Conservation (phyloP, 2,329 filamentous ascomycete genomes). For the Fusarium sp. region DNA sequence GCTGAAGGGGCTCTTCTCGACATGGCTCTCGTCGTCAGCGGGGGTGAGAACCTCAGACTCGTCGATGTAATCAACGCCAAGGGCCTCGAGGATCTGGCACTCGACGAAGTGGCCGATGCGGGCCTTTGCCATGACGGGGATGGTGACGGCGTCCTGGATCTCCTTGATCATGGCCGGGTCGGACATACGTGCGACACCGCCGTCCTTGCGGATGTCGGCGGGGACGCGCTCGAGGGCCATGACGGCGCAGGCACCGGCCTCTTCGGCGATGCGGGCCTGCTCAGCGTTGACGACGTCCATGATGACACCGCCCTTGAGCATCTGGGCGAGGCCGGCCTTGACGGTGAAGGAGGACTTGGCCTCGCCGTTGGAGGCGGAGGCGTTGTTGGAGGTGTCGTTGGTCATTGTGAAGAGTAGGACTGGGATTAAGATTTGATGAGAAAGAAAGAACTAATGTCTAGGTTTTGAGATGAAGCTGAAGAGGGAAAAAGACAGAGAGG, state of each 20-base stretch:
- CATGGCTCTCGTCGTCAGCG: conserved; percentile 90
- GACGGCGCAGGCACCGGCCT: conserved; percentile 94
- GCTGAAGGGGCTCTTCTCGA: conserved; percentile 86
- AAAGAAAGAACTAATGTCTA: background rate
- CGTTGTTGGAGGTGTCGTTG: conserved; percentile 50
- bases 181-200: conserved; percentile 96
- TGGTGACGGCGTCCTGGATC: conserved; percentile 94
- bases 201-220: conserved; percentile 91
- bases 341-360: conserved; percentile 77
- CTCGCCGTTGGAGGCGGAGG: conserved; percentile 50
- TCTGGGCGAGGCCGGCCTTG: conserved; percentile 95
- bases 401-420: conserved; percentile 44
- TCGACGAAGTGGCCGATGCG: conserved; percentile 98
- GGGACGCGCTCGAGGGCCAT: conserved; percentile 99
- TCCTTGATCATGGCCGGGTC: conserved; percentile 94
- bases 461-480: background rate
- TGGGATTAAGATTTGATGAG: background rate
- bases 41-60: conserved; percentile 98
- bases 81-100: conserved; percentile 96
- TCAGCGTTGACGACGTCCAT: conserved; percentile 98
- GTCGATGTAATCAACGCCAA: conserved; percentile 98
- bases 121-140: conserved; percentile 99
- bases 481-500: background rate
- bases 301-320: conserved; percentile 99
- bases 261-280: conserved; percentile 96